Percentiles rank a stretch among this genome's conserved stretches.
Conservation (phyloP, 345 rosid species). For the Eutrema heterophyllum region DNA sequence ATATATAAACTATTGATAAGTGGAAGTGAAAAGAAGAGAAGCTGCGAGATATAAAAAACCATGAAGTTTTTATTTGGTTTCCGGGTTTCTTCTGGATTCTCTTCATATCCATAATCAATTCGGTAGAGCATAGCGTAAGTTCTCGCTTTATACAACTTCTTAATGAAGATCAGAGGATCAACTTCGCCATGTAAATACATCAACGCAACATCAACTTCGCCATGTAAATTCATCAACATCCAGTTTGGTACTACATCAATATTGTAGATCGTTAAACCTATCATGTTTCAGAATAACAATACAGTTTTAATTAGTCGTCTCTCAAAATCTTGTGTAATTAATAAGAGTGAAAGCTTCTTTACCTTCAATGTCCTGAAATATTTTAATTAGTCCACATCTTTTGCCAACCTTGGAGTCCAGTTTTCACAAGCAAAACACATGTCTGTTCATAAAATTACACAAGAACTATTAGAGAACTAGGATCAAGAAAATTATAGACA, state of each 20-base stretch:
- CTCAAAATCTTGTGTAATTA: background rate
- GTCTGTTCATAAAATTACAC: slow-evolving; percentile 9
- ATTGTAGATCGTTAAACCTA: slow-evolving; percentile 10
- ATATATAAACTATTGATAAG: background rate
- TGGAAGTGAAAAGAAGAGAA: no score
- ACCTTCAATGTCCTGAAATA: slow-evolving; percentile 15
- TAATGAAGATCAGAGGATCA: slow-evolving; percentile 19
- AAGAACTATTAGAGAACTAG: background rate
- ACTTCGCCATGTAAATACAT: slow-evolving; percentile 3
- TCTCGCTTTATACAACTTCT: slow-evolving; percentile 15
- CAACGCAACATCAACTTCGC: background rate
- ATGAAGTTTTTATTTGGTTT: slow-evolving; percentile 13
- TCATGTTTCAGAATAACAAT: background rate
- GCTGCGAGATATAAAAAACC: slow-evolving; percentile 14
- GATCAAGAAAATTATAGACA: background rate
- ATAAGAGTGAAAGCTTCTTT: background rate
- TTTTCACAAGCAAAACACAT: slow-evolving; percentile 19
- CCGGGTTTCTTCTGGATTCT: slow-evolving; percentile 19
- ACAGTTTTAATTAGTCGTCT: background rate
- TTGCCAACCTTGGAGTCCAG: slow-evolving; percentile 6
- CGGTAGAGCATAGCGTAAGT: background rate
- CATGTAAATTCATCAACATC: background rate
- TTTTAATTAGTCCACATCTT: background rate
- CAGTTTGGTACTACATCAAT: background rate
- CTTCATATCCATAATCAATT: slow-evolving; percentile 23